Conservation (phyloP, 2,329 filamentous ascomycete genomes). For the Aspergillus hiratsukae region DNA sequence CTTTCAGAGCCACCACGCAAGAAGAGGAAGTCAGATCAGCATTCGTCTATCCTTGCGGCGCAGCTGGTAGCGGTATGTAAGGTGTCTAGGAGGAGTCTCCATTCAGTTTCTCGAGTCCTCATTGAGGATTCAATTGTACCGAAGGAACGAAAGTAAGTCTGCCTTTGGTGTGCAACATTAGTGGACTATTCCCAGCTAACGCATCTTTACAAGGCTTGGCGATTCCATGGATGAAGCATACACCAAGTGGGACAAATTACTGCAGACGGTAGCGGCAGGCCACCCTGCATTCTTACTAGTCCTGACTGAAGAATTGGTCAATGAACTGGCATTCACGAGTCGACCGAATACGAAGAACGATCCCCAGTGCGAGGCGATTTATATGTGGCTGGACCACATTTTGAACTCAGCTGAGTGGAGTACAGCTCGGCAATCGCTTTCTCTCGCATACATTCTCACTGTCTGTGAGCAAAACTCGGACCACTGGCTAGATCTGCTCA, state of each 20-base stretch:
- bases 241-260: slow-evolving; percentile 32
- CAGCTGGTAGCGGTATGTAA: slow-evolving; percentile 28
- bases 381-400: slow-evolving; percentile 49
- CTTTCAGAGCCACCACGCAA: slow-evolving; percentile 20
- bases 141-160: slow-evolving; percentile 24
- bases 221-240: slow-evolving; percentile 26
- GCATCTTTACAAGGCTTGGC: slow-evolving; percentile 17
- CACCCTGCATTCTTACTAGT: slow-evolving; percentile 33
- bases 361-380: slow-evolving; percentile 40
- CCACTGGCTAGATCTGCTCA: slow-evolving; percentile 27
- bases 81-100: slow-evolving; percentile 12
- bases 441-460: slow-evolving; percentile 29
- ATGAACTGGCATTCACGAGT: slow-evolving; percentile 27
- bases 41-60: slow-evolving; percentile 17
- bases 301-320: slow-evolving; percentile 37
- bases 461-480: slow-evolving; percentile 30
- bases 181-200: slow-evolving; percentile 1
- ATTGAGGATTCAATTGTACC: slow-evolving; percentile 26
- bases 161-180: not conserved
- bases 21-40: slow-evolving; percentile 25
- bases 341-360: slow-evolving; percentile 20
- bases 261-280: slow-evolving; percentile 33
- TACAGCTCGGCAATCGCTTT: slow-evolving; percentile 22
- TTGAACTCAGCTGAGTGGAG: slow-evolving; percentile 38
- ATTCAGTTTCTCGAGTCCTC: slow-evolving; percentile 21